A percentile compares a stretch with the other conserved stretches of the same genome.
Conservation (phyloP, 495 filamentous ascomycete species). For the Oidiodendron maius region DNA sequence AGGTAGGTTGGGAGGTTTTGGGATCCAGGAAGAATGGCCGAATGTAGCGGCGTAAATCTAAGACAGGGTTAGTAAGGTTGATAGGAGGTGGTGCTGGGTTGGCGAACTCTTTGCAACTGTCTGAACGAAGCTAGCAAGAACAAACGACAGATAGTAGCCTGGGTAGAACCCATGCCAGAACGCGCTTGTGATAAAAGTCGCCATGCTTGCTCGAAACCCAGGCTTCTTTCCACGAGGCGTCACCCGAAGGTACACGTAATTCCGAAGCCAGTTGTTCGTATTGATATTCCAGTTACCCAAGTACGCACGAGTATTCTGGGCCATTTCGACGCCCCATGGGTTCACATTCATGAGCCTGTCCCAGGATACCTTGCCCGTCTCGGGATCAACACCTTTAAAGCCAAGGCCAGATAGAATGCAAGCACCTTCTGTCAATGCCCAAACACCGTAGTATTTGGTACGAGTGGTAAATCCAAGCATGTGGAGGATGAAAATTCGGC, state of each 20-base stretch:
- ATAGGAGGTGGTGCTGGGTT: neutral
- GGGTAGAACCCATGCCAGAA: conserved; percentile 99
- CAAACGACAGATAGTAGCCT: conserved; percentile 88
- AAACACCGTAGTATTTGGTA: conserved; percentile 93
- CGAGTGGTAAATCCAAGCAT: conserved; percentile 77
- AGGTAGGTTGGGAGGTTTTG: conserved; percentile 52
- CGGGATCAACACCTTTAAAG: conserved; percentile 85
- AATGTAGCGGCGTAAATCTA: conserved; percentile 82
- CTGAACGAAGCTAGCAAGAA: conserved; percentile 85
- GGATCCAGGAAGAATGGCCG: conserved; percentile 91
- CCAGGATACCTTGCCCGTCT: conserved; percentile 80
- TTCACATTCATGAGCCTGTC: conserved; percentile 82
- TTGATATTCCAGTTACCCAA: conserved; percentile 97
- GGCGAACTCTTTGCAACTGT: conserved; percentile 80
- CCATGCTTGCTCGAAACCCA: conserved; percentile 89
- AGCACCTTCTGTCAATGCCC: conserved; percentile 87
- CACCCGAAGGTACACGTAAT: conserved; percentile 92
- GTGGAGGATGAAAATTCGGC: conserved; percentile 69
- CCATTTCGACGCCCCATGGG: conserved; percentile 74
- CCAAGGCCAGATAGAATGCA: conserved; percentile 93
- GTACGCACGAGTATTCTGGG: conserved; percentile 85
- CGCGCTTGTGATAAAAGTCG: conserved; percentile 88
- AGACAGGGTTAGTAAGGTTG: conserved; percentile 5
- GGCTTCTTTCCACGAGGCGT: conserved; percentile 95
- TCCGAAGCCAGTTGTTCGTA: conserved; percentile 93